Conservation (phyloP, 2,329 filamentous ascomycete genomes). For the Sphaerulina populicola region DNA sequence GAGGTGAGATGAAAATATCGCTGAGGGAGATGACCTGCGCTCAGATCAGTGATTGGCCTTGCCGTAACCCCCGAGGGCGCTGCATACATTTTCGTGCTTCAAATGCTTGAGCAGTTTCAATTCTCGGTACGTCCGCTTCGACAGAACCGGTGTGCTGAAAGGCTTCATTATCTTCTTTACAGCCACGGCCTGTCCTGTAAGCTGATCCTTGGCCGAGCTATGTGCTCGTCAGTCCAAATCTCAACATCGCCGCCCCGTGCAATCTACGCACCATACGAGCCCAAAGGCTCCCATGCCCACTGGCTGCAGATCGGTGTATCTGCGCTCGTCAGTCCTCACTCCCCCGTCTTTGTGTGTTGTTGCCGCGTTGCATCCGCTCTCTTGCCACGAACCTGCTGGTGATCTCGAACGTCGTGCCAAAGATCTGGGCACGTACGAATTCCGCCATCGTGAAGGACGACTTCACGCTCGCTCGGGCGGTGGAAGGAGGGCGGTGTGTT, state of each 20-base stretch:
- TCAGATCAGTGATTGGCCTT: conserved; percentile 6
- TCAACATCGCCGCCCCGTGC: not conserved
- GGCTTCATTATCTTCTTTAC: conserved; percentile 99
- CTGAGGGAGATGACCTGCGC: conserved; percentile 82
- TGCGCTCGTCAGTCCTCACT: conserved; percentile 36
- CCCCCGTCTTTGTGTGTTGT: conserved; percentile 6
- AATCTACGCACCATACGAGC: conserved; percentile 69
- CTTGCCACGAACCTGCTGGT: conserved; percentile 69
- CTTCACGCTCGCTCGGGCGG: not conserved
- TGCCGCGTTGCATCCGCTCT: conserved; percentile 8
- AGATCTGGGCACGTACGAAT: conserved; percentile 98
- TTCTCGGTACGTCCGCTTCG: conserved; percentile 95
- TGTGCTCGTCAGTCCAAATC: conserved; percentile 12
- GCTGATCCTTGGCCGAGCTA: conserved; percentile 94
- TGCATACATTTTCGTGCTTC: conserved; percentile 80
- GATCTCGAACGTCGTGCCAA: conserved; percentile 99
- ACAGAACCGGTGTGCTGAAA: conserved; percentile 96
- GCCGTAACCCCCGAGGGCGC: not conserved
- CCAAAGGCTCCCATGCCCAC: conserved; percentile 99
- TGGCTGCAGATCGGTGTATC: conserved; percentile 95
- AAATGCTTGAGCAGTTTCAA: conserved; percentile 95
- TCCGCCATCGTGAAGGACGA: conserved; percentile 64
- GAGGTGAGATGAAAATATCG: conserved; percentile 98
- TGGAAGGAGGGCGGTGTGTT: not conserved
- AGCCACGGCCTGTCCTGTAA: conserved; percentile 91